These are phyloP conservation scores for Leccinum huronense DNA, from an alignment of 1,284 basidiomycete species.

Conservation along the genomic window DNA sequence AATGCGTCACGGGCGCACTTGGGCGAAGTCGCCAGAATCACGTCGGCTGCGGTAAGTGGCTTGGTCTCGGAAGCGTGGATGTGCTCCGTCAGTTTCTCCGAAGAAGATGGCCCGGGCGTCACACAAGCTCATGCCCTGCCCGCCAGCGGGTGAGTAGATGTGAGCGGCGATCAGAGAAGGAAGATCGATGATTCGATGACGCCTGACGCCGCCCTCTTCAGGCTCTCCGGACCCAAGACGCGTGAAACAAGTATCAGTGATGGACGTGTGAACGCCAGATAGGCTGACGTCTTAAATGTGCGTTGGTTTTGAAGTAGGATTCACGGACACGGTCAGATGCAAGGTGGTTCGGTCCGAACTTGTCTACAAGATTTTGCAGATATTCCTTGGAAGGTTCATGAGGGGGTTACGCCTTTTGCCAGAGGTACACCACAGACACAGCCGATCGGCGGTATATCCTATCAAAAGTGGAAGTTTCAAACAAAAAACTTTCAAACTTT, in stretches of 20 bases:
- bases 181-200: conserved; percentile 7
- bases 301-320: conserved; percentile 20
- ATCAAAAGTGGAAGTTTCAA: too few species aligned
- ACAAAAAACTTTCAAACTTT: too few species aligned
- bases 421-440: too few species aligned
- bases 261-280: conserved; percentile 41
- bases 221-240: conserved; percentile 18
- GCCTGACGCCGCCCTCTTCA: conserved; percentile 16
- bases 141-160: conserved; percentile 45
- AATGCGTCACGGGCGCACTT: conserved; percentile 4
- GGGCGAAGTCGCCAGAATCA: conserved; percentile 22
- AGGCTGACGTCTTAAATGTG: conserved; percentile 20
- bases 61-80: background rate
- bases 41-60: conserved; percentile 22
- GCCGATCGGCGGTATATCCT: too few species aligned
- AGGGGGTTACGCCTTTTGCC: too few species aligned
- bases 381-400: too few species aligned
- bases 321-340: conserved; percentile 10
- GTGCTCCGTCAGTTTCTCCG: background rate
- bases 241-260: conserved; percentile 22
- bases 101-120: background rate
- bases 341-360: too few species aligned
- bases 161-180: conserved; percentile 44
- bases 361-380: too few species aligned
- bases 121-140: conserved; percentile 28